Base-by-base conservation (phyloP, 768 basidiomycete genomes). In the Psilocybe tampanensis region DNA sequence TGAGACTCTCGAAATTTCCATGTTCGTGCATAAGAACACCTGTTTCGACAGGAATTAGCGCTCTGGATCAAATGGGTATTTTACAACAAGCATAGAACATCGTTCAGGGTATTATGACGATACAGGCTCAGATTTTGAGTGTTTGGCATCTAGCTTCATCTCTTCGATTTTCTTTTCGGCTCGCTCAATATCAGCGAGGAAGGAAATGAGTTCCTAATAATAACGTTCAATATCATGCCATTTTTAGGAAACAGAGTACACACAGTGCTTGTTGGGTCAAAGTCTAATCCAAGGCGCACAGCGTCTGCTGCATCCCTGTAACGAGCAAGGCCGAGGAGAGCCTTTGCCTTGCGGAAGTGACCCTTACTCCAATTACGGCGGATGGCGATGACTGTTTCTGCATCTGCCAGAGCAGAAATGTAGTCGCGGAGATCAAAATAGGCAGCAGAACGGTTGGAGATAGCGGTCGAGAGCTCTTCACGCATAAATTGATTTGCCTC, bases 341-440 rank as follows among this genome's bases (percentile, higher is more conserved):
- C 94, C 68, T 93, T 94, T 2, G 93, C 91, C 68, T 91, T 95
- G 56, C 97, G 82, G 79, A 97, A 97, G 71, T 98, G 92, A 0
- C 95, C 97, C 68, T 98, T 99, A 65, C 90, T 85, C 95, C 96
- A 98, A 44, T 86, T 86, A 54, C 87, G 80, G 66, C 94, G 90
- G 50, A 97, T 75, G 60, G 83, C 73, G 41, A 97, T 88, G 66
- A 98, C 94, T 1, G 88, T 86, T 55, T 98, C 95, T 0, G 97
- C 95, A 67, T 99, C 97, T 23, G 86, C 86, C 8, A 95, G 74
- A 3, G 94, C 89, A 21, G 84, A 81, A 49, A 93, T 79, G 63
- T 78, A 88, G 70, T 95, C 92, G 9, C 84, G 85, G 13, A 84
- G 74, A 60, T 92, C 91, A 55, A 85, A 83, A 72, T 88, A 89